Base-by-base conservation (phyloP, 2,329 filamentous ascomycete species). In the Metarhizium sp. region DNA sequence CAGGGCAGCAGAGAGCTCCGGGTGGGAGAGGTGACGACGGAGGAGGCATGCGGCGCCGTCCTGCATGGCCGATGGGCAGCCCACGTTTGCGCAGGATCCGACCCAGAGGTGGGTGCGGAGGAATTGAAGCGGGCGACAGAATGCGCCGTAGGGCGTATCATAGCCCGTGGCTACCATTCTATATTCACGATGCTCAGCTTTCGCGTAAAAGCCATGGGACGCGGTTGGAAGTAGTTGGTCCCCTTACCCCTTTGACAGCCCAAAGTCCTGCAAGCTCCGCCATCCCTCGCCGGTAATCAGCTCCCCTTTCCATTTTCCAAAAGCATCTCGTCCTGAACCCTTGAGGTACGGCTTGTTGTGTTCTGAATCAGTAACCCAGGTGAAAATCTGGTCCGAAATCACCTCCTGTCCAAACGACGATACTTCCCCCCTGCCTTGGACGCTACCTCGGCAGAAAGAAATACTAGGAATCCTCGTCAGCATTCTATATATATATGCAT, bases 271-370 rank as follows among this genome's bases (percentile, higher is more conserved):
- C 2, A 87, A 71, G 45, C 75, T 72, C 43, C 77, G 74, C 87
- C 87, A 90, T 32, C 87, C 86, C 59, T 85, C 78, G 1, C 79
- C 77, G 0, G 85, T 85, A 40, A 87, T 74, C 2, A 90, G 71
- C 38, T 82, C 77, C 50, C 80, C 79, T 6, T 72, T 78, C 51
- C 78, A 78, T 52, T 75, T 73, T 1, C 86, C 85, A 65, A 87
- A 87, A 0, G 79, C 78, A 62, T 85, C 79, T 11, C 81, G 74
- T 1, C 81, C 78, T 46, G 76, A 76, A 3, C 78, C 78, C 50
- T 71, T 73, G 7, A 88, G 68, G 36, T 82, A 81, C 0, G 85
- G 85, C 48, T 80, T 77, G 59, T 87, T 84, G 46, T 72, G 75
- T 66, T 90, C 86, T 0, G 86, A 80, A 64, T 89, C 82, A 0